Evolutionary conservation across 1,284 basidiomycete genomes (phyloP).

Genomic region (Boletus sp.): DNA sequence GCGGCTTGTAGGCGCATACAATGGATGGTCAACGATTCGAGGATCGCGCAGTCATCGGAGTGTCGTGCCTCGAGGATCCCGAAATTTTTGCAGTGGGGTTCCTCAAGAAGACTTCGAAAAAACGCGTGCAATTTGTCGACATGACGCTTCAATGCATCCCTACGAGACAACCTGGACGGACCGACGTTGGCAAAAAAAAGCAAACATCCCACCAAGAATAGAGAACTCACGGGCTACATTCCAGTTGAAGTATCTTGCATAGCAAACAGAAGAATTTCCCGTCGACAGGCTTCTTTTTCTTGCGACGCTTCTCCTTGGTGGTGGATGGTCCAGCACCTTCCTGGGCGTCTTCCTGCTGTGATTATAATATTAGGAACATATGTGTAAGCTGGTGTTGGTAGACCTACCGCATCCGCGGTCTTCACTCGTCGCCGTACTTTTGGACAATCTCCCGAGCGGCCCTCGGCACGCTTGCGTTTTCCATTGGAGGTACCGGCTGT

Average conservation of each 20-base stretch:
- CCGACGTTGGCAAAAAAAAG: background rate
- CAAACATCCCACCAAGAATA: background rate
- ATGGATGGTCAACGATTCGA: background rate
- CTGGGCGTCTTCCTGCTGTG: background rate
- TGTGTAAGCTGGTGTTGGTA: background rate
- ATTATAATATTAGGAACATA: background rate
- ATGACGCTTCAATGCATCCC: slow-evolving; percentile 17
- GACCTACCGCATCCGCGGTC: slow-evolving; percentile 3
- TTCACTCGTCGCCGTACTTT: background rate
- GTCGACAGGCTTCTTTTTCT: background rate
- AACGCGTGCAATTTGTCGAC: background rate
- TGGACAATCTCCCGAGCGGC: background rate
- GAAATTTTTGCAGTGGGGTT: background rate
- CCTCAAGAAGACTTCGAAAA: background rate
- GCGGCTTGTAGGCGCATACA: too few species aligned
- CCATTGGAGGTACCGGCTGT: background rate
- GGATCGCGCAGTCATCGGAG: background rate
- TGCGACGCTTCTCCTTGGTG: background rate
- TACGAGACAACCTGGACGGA: slow-evolving; percentile 12
- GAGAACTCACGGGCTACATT: background rate
- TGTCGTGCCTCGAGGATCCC: background rate
- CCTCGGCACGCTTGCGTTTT: background rate
- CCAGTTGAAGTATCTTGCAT: background rate
- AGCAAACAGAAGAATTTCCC: background rate
- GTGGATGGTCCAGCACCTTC: background rate